Conservation (phyloP, 2,329 filamentous ascomycete species). For the Zymoseptoria crescenta region DNA sequence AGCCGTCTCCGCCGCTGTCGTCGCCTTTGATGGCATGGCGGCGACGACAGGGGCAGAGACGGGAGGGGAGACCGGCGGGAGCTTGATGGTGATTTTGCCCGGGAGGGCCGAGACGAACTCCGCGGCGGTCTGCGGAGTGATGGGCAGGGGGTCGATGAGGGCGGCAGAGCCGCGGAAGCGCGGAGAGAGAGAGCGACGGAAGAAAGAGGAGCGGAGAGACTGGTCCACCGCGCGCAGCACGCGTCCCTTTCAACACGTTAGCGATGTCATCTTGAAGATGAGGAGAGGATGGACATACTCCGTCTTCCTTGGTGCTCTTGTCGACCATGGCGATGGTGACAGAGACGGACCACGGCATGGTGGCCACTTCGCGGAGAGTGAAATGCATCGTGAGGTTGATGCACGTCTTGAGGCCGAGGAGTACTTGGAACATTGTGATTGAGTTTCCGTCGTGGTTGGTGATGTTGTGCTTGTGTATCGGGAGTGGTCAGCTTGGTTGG, state of each 20-base stretch:
- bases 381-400: neutral
- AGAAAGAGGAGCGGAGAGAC: neutral
- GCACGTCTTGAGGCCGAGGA: conserved; percentile 1
- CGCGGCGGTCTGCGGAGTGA: neutral
- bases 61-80: neutral
- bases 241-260: neutral
- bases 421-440: neutral
- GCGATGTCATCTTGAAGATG: neutral
- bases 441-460: neutral
- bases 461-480: neutral
- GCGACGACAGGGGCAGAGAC: neutral
- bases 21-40: neutral
- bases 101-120: neutral
- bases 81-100: neutral
- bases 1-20: neutral
- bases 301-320: neutral
- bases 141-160: neutral
- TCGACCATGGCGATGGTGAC: neutral
- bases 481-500: neutral
- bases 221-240: neutral
- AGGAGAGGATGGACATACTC: neutral
- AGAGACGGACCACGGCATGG: neutral
- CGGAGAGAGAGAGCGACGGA: neutral
- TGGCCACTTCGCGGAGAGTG: neutral
- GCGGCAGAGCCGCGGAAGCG: neutral